phyloP scores from a whole-genome alignment of 768 basidiomycete species.

The Mycena floridula region DNA sequence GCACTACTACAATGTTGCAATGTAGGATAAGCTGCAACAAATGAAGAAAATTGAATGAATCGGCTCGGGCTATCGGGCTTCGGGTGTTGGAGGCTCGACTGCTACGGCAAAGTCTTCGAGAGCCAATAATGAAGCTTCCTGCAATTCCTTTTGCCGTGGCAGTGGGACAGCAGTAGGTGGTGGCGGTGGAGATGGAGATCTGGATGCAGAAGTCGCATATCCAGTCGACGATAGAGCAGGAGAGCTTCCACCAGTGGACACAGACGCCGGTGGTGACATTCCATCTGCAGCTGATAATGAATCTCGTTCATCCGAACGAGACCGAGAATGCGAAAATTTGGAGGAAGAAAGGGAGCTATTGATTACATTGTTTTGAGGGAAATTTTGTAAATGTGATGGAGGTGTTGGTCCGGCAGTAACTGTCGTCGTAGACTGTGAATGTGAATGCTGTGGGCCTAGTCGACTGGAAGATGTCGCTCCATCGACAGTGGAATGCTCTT shows the following conservation, averaged over 20 bases:
- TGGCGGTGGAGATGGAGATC: conserved; percentile 35
- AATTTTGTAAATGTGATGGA: neutral
- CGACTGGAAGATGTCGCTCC: conserved; percentile 35
- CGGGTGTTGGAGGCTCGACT: neutral
- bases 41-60: too few relatives aligned
- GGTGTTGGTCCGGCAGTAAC: neutral
- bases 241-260: conserved; percentile 42
- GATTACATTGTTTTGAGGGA: neutral
- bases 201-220: conserved; percentile 45
- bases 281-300: conserved; percentile 6
- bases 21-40: too few relatives aligned
- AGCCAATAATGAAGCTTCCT: too few relatives aligned
- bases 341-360: neutral
- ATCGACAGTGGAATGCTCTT: too few relatives aligned
- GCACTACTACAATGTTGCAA: too few relatives aligned
- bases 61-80: too few relatives aligned
- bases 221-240: conserved; percentile 56
- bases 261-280: conserved; percentile 21
- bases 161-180: neutral
- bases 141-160: too few relatives aligned
- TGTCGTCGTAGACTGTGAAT: neutral
- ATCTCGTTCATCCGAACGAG: neutral
- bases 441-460: conserved; percentile 34
- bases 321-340: neutral
- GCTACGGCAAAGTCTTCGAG: neutral